phyloP scores from a whole-genome alignment of 2,329 filamentous ascomycete species.

The Apiospora arundinis region DNA sequence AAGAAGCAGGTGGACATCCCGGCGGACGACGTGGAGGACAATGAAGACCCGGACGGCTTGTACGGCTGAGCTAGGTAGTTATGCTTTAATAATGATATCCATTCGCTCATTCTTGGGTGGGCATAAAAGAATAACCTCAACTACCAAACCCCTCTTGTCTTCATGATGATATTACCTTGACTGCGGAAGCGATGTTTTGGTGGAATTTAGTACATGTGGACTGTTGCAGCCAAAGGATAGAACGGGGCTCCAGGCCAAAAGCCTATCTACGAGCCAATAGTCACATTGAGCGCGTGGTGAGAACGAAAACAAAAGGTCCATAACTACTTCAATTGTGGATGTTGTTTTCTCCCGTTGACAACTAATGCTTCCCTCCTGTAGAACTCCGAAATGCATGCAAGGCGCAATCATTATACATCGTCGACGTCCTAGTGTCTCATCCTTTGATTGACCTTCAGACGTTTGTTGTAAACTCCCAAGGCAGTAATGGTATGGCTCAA shows the following conservation, averaged over 20 bases:
- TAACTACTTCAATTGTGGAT: neutral
- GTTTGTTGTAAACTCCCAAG: neutral
- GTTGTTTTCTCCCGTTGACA: neutral
- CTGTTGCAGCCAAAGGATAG: too few relatives aligned
- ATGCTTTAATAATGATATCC: too few relatives aligned
- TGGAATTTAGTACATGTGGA: too few relatives aligned
- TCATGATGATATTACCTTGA: too few relatives aligned
- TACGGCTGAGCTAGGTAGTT: constrained; percentile 44
- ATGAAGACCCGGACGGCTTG: constrained; percentile 57
- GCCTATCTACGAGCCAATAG: too few relatives aligned
- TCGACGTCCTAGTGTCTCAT: neutral
- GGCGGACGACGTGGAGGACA: constrained; percentile 58
- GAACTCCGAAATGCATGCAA: constrained; percentile 24
- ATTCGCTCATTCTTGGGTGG: too few relatives aligned
- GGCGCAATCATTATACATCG: neutral
- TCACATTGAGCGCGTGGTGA: too few relatives aligned
- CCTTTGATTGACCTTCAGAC: neutral
- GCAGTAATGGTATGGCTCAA: neutral
- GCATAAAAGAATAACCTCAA: too few relatives aligned
- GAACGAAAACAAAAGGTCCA: neutral
- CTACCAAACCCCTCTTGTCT: too few relatives aligned
- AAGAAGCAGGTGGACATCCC: constrained; percentile 50
- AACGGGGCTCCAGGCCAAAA: too few relatives aligned
- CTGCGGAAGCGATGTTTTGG: too few relatives aligned
- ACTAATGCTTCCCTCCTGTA: neutral